Evolutionary conservation across 1,139 yeast genomes (phyloP), one percentile per base, ranked within the genome.

Genomic region (Kodamaea plutei): DNA sequence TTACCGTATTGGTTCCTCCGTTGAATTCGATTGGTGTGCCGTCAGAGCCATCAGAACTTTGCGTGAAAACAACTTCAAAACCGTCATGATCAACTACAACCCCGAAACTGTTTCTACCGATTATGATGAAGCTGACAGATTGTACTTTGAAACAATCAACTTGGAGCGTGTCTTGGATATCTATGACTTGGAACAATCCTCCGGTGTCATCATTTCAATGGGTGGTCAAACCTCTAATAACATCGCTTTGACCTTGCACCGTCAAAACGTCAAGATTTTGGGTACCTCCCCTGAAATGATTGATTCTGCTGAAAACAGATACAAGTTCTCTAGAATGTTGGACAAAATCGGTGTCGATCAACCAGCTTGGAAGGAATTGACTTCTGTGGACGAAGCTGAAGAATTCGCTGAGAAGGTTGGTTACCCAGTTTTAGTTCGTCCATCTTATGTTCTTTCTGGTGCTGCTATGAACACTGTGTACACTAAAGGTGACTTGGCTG

Each of bases 221-320:
- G 98, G 98, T 73, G 98, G 98, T 57, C 98, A 93, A 69, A 85
- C 96, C 26, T 87, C 97, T 6, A 88, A 91, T 68, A 91, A 91
- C 61, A 91, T 91, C 68, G 98, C 98, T 20, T 73, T 91, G 58
- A 80, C 89, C 41, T 73, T 91, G 52, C 91, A 89, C 64, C 83
- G 96, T 64, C 95, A 89, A 66, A 87, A 87, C 55, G 96, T 88
- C 48, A 91, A 89, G 69, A 84, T 91, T 44, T 71, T 91, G 50
- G 98, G 98, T 63, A 91, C 98, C 31, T 83, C 95, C 24, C 98
- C 98, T 38, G 96, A 87, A 61, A 88, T 87, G 95, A 91, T 91
- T 60, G 98, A 91, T 58, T 82, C 94, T 43, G 98, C 98, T 44
- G 98, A 91, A 69, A 89, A 91, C 64, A 79, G 98, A 68, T 89